Base-by-base conservation (phyloP, 192 early-diverging fungal genomes). In the Coemansia sp. region DNA sequence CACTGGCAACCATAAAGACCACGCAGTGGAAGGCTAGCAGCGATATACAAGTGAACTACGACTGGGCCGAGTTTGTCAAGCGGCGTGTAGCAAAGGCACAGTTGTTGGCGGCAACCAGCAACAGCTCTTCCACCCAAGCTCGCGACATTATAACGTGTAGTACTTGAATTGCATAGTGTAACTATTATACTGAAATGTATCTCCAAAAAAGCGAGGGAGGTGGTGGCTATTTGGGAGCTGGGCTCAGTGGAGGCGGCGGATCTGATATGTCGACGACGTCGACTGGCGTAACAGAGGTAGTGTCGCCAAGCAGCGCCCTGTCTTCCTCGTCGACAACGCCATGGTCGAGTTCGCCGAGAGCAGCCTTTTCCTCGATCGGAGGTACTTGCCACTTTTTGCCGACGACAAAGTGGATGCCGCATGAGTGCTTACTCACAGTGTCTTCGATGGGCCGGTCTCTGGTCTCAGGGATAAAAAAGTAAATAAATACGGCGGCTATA, bases 391-490 rank as follows among this genome's bases (percentile, higher is more conserved):
- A 80, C 65, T 70, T 73, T 19, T 52, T 72, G 26, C 78, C 78
- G 7, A 81, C 37, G 8, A 81, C 73, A 6, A 59, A 5, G 24
- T 81, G 78, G 17, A 81, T 72, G 1, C 78, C 78, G 18, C 65
- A 72, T 24, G 78, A 81, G 38, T 81, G 78, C 35, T 72, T 50
- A 5, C 63, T 38, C 6, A 81, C 78, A 3, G 85, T 80, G 14
- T 88, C 83, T 41, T 92, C 90, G 35, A 90, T 72, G 9, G 86
- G 87, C 53, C 86, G 75, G 53, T 91, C 90, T 60, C 86, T 84
- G 15, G 90, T 92, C 81, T 94, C 93, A 0, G 91, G 91, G 11
- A 95, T 79, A 55, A 84, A 87, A 58, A 82, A 68, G 46, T 70
- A 80, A 11, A 88, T 80, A 67, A 91, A 92, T 6, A 86, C 36